Evolutionary conservation across 2,329 filamentous ascomycete species (phyloP), one percentile per base, ranked within the genome.

Genomic region (Fusarium anguioides): DNA sequence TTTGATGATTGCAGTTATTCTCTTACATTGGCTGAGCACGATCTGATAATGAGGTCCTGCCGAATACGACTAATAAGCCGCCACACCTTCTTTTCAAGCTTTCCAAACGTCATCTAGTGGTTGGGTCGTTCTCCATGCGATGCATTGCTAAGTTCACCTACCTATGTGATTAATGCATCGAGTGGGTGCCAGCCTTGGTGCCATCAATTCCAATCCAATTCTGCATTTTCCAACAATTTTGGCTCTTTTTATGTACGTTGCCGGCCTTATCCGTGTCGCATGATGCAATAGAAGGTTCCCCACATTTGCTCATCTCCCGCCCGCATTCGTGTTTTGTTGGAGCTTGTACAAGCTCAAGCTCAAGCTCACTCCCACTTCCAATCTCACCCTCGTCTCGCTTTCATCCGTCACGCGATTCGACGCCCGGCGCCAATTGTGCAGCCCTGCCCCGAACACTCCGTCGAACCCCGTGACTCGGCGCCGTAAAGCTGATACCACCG

Each of bases 241-340:
- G 45, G 18, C 33, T 23, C 21, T 31, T 50, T 57, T 50, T 20
- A 48, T 67, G 59, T 57, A 49, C 31, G 35, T 24, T 40, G 35
- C 50, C 66, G 49, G 39, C 56, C 42, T 55, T 48, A 47, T 61
- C 29, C 60, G 58, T 60, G 61, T 72, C 68, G 73, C 69, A 64
- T 68, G 66, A 74, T 74, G 54, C 60, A 45, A 59, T 61, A 56
- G 29, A 42, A 50, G 21, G 50, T 52, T 68, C 64, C 52, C 71
- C 70, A 72, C 70, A 68, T 72, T 46, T 63, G 51, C 27, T 40
- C 59, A 37, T 58, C 29, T 49, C 31, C 44, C 70, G 68, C 31
- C 44, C 70, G 68, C 58, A 66, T 70, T 69, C 60, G 63, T 64
- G 66, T 69, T n/a, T 69, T 71, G 56, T 69, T 71, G 56, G 50